Evolutionary conservation across 148 eudicot genomes (phyloP).

Genomic region (Vaccinium macrocarpon): DNA sequence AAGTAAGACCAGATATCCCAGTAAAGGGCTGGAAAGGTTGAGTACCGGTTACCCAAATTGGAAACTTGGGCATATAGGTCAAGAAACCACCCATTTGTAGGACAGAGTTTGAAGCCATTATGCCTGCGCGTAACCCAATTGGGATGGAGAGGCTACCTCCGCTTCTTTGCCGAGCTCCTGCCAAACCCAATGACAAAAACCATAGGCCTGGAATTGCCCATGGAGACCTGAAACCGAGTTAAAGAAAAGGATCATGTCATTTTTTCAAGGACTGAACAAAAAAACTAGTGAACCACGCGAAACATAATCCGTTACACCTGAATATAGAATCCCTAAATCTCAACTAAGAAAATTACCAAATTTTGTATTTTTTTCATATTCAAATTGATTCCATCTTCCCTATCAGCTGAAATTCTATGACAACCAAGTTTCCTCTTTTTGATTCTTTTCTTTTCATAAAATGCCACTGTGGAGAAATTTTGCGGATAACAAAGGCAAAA

Average conservation of each 20-base stretch:
- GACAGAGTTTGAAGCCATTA: conserved; percentile 59
- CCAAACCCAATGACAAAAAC: conserved; percentile 61
- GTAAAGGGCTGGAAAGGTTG: conserved; percentile 79
- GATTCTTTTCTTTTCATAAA: background rate
- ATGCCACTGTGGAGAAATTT: background rate
- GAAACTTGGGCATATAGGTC: conserved; percentile 45
- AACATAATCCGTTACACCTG: background rate
- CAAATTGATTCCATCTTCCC: background rate
- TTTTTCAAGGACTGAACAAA: background rate
- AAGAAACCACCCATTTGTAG: conserved; percentile 65
- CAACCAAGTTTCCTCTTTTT: background rate
- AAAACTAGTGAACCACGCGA: background rate
- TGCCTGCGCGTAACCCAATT: conserved; percentile 79
- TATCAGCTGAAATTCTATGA: background rate
- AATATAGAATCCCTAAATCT: background rate
- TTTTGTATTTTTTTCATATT: background rate
- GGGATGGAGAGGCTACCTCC: conserved; percentile 80
- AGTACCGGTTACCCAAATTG: conserved; percentile 60
- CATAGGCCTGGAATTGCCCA: conserved; percentile 79
- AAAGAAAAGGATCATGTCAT: conserved; percentile 5
- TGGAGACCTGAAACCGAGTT: conserved; percentile 49
- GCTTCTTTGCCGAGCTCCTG: conserved; percentile 68
- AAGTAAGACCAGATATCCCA: conserved; percentile 62
- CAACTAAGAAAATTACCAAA: background rate
- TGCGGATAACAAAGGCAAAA: background rate